Evolutionary conservation across 1,284 basidiomycete genomes (phyloP).

Genomic region (Heterobasidion annosum): DNA sequence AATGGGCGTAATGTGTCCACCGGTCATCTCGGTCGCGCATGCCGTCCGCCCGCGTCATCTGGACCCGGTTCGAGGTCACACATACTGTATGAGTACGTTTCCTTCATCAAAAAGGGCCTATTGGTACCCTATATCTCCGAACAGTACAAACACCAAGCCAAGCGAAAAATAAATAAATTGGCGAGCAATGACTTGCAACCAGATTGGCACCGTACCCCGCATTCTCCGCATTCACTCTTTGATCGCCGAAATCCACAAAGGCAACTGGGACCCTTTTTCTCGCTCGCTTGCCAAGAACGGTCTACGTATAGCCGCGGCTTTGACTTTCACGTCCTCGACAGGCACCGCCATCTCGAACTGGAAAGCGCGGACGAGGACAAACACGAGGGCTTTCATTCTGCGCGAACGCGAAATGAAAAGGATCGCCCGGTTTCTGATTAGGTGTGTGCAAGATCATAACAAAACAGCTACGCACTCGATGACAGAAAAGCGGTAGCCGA

Average conservation of each 20-base stretch:
- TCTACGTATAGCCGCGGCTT: slow-evolving; percentile 12
- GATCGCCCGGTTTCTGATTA: slow-evolving; percentile 1
- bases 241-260: slow-evolving; percentile 8
- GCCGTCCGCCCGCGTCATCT: too few relatives aligned
- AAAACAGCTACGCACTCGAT: slow-evolving; percentile 21
- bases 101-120: too few relatives aligned
- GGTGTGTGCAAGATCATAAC: neutral
- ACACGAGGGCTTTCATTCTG: slow-evolving; percentile 33
- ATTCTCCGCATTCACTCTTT: neutral
- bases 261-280: slow-evolving; percentile 13
- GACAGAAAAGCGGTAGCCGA: slow-evolving; percentile 36
- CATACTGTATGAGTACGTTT: too few relatives aligned
- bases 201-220: too few relatives aligned
- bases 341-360: slow-evolving; percentile 24
- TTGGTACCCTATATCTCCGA: too few relatives aligned
- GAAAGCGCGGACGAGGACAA: slow-evolving; percentile 29
- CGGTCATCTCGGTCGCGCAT: too few relatives aligned
- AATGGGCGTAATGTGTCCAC: too few relatives aligned
- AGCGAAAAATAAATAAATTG: too few relatives aligned
- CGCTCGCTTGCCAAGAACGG: slow-evolving; percentile 13
- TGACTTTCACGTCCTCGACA: slow-evolving; percentile 13
- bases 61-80: too few relatives aligned
- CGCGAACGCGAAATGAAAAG: neutral
- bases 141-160: too few relatives aligned
- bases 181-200: too few relatives aligned